phyloP scores from a whole-genome alignment of 805 yeast species.

The Clavispora carvajalis region DNA sequence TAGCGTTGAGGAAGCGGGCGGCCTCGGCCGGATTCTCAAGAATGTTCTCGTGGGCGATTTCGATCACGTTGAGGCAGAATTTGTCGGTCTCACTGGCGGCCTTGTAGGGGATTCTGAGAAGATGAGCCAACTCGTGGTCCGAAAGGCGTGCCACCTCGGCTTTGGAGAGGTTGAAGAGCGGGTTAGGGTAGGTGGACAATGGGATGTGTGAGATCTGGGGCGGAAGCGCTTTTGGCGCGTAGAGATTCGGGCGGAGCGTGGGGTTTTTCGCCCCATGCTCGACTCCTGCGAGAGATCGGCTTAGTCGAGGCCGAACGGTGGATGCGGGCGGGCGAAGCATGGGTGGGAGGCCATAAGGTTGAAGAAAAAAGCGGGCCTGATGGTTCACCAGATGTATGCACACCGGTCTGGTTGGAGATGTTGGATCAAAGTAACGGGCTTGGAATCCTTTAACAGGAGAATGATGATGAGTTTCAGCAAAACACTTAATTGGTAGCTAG shows the following conservation, averaged over 20 bases:
- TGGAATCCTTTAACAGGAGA: neutral
- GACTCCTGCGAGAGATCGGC: neutral
- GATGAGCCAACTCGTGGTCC: slow-evolving; percentile 19
- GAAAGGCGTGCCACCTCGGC: slow-evolving; percentile 21
- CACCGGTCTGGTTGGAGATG: neutral
- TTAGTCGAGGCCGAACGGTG: neutral
- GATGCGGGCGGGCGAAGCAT: neutral
- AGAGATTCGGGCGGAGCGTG: slow-evolving; percentile 3
- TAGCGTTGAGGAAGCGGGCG: slow-evolving; percentile 16
- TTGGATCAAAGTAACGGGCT: neutral
- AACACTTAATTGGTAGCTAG: no score
- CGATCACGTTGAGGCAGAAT: slow-evolving; percentile 25
- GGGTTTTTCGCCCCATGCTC: neutral
- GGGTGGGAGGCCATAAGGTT: neutral
- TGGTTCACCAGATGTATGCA: neutral
- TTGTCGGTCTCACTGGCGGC: slow-evolving; percentile 20
- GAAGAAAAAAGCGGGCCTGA: neutral
- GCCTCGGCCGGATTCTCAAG: slow-evolving; percentile 21
- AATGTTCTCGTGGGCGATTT: slow-evolving; percentile 26
- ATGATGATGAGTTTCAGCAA: no score
- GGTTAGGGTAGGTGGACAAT: slow-evolving; percentile 26
- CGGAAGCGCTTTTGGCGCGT: slow-evolving; percentile 2
- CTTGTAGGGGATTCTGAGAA: slow-evolving; percentile 22
- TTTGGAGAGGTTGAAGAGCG: slow-evolving; percentile 26
- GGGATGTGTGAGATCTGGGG: slow-evolving; percentile 11